Conservation (phyloP, 805 yeast species). For the Hanseniaspora nectarophila region DNA sequence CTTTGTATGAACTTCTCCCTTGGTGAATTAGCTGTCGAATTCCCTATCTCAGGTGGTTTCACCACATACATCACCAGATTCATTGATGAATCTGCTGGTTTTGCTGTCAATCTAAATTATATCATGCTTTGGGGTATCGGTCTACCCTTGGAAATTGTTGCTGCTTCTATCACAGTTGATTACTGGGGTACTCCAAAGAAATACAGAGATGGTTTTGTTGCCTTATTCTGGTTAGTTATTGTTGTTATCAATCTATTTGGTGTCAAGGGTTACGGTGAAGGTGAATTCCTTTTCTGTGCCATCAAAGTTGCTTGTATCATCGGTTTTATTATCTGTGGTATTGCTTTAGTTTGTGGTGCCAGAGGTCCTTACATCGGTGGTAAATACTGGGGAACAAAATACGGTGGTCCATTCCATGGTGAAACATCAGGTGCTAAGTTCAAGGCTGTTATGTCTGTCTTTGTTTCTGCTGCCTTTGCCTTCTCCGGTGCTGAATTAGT, state of each 20-base stretch:
- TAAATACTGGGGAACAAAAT: constrained; percentile 34
- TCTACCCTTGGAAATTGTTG: constrained; percentile 41
- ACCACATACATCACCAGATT: constrained; percentile 48
- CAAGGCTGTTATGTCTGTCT: constrained; percentile 43
- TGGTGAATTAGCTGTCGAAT: constrained; percentile 49
- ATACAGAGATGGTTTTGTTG: constrained; percentile 40
- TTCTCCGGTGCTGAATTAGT: constrained; percentile 44
- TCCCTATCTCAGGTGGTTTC: constrained; percentile 55
- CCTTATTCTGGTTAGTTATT: constrained; percentile 39
- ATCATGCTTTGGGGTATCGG: constrained; percentile 42
- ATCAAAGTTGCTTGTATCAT: constrained; percentile 39
- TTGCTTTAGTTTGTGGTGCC: constrained; percentile 39
- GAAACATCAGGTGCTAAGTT: constrained; percentile 30
- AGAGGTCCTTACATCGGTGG: constrained; percentile 39
- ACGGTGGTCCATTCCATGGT: constrained; percentile 48
- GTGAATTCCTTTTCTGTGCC: constrained; percentile 40
- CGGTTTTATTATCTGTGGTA: constrained; percentile 45
- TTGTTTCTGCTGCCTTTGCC: constrained; percentile 45
- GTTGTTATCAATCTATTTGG: constrained; percentile 42
- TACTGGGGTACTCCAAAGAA: constrained; percentile 38
- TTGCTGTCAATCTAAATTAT: constrained; percentile 50
- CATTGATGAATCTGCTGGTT: constrained; percentile 50
- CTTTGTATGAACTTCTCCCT: constrained; percentile 49
- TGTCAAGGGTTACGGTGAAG: constrained; percentile 44
- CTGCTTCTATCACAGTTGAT: constrained; percentile 43